phyloP scores from a whole-genome alignment of 2,329 filamentous ascomycete species.

The Diaporthe vaccinii region DNA sequence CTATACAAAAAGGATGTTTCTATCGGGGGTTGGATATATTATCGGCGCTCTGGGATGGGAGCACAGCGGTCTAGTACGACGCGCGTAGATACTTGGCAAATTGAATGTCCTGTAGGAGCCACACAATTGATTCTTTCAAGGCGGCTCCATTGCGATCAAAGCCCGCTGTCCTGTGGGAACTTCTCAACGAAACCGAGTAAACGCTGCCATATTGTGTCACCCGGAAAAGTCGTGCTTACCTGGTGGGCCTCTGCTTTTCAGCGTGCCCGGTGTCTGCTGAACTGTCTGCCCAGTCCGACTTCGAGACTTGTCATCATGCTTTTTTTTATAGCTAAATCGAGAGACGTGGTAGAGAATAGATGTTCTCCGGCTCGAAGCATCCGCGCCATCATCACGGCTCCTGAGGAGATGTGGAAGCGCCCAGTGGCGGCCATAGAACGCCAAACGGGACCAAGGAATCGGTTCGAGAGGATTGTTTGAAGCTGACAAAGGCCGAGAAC shows the following conservation, averaged over 20 bases:
- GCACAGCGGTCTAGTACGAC: not conserved
- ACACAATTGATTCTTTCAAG: not conserved
- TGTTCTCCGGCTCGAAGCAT: not conserved
- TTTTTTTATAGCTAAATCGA: not conserved
- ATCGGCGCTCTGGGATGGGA: not conserved
- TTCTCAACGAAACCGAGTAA: not conserved
- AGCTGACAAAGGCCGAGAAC: not conserved
- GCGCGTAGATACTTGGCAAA: conserved; percentile 17
- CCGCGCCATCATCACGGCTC: not conserved
- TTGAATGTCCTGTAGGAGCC: not conserved
- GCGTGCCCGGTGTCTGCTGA: not conserved
- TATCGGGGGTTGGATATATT: not conserved
- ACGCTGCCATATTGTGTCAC: not conserved
- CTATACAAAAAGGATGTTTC: conserved; percentile 13
- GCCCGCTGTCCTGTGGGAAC: not conserved
- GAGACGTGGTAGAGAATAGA: not conserved
- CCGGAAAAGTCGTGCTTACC: not conserved
- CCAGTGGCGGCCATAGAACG: not conserved
- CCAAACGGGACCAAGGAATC: not conserved
- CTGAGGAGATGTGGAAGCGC: not conserved
- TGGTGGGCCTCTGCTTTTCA: no score
- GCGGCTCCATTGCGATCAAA: not conserved
- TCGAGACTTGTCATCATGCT: not conserved
- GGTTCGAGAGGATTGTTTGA: not conserved
- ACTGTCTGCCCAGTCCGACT: not conserved